Evolutionary conservation across 352 stramenopile genomes (phyloP).

Genomic region (Phytophthora palmivora): DNA sequence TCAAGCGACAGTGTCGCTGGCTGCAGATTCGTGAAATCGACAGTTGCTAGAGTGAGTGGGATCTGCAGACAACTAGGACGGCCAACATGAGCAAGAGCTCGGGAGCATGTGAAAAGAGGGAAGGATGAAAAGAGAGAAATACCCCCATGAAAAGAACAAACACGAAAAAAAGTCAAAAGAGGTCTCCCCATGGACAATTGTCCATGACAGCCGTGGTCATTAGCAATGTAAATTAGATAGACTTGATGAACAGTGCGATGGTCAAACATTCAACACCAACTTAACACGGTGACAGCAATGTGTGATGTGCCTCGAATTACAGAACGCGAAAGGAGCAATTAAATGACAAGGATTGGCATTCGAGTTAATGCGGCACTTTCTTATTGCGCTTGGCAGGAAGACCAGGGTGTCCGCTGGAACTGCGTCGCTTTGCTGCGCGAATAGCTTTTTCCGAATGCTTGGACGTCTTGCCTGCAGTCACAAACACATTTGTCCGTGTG

Average conservation of each 20-base stretch:
- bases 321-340: too few relatives aligned
- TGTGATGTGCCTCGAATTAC: background rate
- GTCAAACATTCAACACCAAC: constrained; percentile 9
- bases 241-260: constrained; percentile 1
- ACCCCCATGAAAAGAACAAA: constrained; percentile 35
- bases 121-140: constrained; percentile 38
- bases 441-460: constrained; percentile 66
- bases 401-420: constrained; percentile 26
- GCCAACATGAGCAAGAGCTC: background rate
- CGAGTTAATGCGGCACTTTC: constrained; percentile 47
- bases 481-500: background rate
- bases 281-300: background rate
- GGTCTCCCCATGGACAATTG: constrained; percentile 30
- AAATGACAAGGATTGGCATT: background rate
- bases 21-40: constrained; percentile 1
- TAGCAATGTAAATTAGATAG: constrained; percentile 33
- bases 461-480: constrained; percentile 51
- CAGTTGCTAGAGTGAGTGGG: background rate
- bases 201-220: constrained; percentile 23
- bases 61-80: constrained; percentile 23
- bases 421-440: constrained; percentile 54
- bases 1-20: background rate
- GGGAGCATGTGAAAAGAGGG: constrained; percentile 33
- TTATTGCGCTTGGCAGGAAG: constrained; percentile 67
- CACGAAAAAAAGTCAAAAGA: constrained; percentile 38